phyloP scores from a whole-genome alignment of 192 early-diverging fungal genomes.

The Podila minutissima region DNA sequence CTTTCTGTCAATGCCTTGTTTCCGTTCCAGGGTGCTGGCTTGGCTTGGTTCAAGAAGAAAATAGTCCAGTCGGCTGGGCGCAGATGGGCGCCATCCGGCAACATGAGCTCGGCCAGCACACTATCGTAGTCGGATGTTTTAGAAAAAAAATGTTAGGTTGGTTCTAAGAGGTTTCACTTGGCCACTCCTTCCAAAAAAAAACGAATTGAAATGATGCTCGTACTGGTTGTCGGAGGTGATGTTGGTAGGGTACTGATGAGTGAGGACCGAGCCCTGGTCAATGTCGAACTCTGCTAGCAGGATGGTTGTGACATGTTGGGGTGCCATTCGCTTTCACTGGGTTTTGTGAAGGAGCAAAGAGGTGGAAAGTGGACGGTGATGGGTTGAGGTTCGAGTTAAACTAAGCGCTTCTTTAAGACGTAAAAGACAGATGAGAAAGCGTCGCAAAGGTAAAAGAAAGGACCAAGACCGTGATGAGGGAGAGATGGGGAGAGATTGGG shows the following conservation, averaged over 20 bases:
- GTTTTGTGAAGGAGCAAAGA: neutral
- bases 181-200: neutral
- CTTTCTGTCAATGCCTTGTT: slow-evolving; percentile 33
- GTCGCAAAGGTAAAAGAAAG: too few species aligned
- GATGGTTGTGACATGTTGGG: slow-evolving; percentile 81
- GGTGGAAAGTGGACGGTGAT: too few species aligned
- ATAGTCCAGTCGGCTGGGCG: slow-evolving; percentile 94
- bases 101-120: slow-evolving; percentile 94
- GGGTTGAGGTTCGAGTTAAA: too few species aligned
- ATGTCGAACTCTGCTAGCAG: slow-evolving; percentile 96
- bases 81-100: slow-evolving; percentile 96
- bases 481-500: neutral
- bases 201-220: neutral
- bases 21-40: slow-evolving; percentile 59
- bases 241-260: slow-evolving; percentile 87
- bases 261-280: slow-evolving; percentile 88
- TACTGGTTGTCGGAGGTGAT: slow-evolving; percentile 89
- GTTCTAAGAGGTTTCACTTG: neutral
- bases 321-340: slow-evolving; percentile 21
- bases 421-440: too few species aligned
- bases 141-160: neutral
- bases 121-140: slow-evolving; percentile 35
- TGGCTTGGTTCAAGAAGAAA: slow-evolving; percentile 87
- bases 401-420: too few species aligned
- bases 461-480: neutral